Evolutionary conservation across 352 stramenopile species (phyloP).

Genomic region (Phytopythium montanum): DNA sequence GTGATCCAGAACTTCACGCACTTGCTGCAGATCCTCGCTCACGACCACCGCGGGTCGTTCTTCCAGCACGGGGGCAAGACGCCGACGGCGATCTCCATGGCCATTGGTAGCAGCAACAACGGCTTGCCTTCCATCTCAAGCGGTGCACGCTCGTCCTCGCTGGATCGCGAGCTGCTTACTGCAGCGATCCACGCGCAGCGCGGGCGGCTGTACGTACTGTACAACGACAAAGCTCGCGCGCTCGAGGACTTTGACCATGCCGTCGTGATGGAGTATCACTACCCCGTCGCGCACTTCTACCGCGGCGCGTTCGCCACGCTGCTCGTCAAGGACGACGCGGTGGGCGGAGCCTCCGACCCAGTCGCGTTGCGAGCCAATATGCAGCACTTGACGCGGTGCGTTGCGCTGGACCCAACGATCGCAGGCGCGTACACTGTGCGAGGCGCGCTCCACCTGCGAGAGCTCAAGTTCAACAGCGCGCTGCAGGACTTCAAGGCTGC

Average conservation of each 20-base stretch:
- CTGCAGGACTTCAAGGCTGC: constrained; percentile 81
- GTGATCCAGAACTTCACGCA: constrained; percentile 62
- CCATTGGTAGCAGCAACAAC: neutral
- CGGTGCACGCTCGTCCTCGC: constrained; percentile 9
- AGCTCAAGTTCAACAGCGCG: constrained; percentile 70
- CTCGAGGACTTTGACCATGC: constrained; percentile 65
- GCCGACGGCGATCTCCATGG: neutral
- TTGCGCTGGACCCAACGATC: constrained; percentile 73
- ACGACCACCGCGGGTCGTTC: constrained; percentile 32
- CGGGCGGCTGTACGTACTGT: constrained; percentile 55
- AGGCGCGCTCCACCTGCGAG: constrained; percentile 60
- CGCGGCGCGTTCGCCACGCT: constrained; percentile 61
- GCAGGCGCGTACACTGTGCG: constrained; percentile 69
- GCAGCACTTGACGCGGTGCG: constrained; percentile 55
- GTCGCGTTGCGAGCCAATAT: constrained; percentile 27
- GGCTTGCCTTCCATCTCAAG: neutral
- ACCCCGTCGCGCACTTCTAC: constrained; percentile 77
- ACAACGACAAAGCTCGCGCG: constrained; percentile 43
- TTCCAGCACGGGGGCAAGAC: constrained; percentile 13
- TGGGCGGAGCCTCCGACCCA: neutral
- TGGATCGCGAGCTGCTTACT: constrained; percentile 46
- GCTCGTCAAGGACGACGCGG: constrained; percentile 19
- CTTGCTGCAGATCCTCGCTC: constrained; percentile 45
- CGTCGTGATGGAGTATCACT: constrained; percentile 77
- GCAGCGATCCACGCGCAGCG: constrained; percentile 61